Conservation (phyloP, 1,284 basidiomycete genomes). For the Neonothopanus nambi region DNA sequence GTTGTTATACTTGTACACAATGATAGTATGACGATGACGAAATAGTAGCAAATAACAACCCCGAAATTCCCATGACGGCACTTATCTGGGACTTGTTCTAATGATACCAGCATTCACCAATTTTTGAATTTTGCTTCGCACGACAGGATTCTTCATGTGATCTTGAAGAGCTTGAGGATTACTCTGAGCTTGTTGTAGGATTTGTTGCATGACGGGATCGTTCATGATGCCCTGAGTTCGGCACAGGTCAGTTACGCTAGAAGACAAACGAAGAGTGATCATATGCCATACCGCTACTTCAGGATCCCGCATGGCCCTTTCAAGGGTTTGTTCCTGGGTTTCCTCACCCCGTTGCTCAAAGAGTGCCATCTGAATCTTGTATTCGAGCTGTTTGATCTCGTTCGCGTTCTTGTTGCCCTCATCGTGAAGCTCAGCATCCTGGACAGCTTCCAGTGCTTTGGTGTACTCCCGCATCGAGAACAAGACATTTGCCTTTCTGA, state of each 20-base stretch:
- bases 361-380: conserved; percentile 82
- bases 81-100: conserved; percentile 56
- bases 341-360: conserved; percentile 84
- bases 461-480: conserved; percentile 92
- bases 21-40: not conserved
- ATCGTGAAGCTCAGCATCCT: conserved; percentile 77
- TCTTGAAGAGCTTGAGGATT: conserved; percentile 92
- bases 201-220: conserved; percentile 91
- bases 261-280: conserved; percentile 1
- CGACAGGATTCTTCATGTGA: conserved; percentile 94
- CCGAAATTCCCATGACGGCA: not conserved
- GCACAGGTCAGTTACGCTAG: conserved; percentile 9
- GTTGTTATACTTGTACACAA: no score
- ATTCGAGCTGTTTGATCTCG: conserved; percentile 80
- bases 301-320: conserved; percentile 96
- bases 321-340: conserved; percentile 90
- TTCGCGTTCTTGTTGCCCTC: conserved; percentile 74
- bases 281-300: conserved; percentile 79
- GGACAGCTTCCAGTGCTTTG: conserved; percentile 81
- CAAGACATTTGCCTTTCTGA: conserved; percentile 89
- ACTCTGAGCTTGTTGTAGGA: conserved; percentile 91
- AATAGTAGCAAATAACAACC: not conserved
- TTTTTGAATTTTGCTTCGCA: conserved; percentile 88
- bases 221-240: conserved; percentile 72
- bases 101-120: conserved; percentile 94